These are phyloP conservation scores for Tothia fuscella DNA, from an alignment of 2,329 filamentous ascomycete species.

Conservation along the genomic window DNA sequence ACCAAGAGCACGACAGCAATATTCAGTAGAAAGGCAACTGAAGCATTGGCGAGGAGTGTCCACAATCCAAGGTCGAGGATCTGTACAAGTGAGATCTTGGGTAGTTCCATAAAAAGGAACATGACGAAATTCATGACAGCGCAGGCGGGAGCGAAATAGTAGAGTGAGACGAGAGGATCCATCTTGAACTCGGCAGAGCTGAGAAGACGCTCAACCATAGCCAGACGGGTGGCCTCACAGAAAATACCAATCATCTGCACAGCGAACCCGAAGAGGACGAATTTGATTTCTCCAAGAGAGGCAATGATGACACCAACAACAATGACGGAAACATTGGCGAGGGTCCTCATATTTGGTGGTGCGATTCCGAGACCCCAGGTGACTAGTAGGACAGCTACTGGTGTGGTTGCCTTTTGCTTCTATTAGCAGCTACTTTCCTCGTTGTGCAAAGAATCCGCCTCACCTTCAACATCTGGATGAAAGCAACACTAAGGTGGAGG, in stretches of 20 bases:
- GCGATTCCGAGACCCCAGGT: conserved; percentile 81
- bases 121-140: conserved; percentile 69
- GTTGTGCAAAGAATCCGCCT: conserved; percentile 9
- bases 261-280: conserved; percentile 67
- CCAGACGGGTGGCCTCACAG: conserved; percentile 72
- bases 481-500: conserved; percentile 17
- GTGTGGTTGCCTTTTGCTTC: conserved; percentile 94
- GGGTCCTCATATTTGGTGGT: conserved; percentile 71
- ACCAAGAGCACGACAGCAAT: conserved; percentile 79
- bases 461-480: conserved; percentile 21
- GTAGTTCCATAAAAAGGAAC: conserved; percentile 62
- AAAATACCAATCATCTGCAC: conserved; percentile 68
- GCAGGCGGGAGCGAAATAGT: conserved; percentile 81
- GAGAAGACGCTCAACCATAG: conserved; percentile 73
- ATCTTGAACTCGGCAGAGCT: conserved; percentile 82
- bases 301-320: conserved; percentile 91
- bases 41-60: conserved; percentile 63
- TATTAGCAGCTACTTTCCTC: conserved; percentile 5
- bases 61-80: conserved; percentile 61
- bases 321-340: conserved; percentile 89
- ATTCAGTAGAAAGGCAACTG: conserved; percentile 70
- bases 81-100: conserved; percentile 55
- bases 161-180: conserved; percentile 78
- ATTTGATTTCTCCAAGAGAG: conserved; percentile 90
- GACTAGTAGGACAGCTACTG: conserved; percentile 80